These are phyloP conservation scores for Camptophora hylomeconis DNA, from an alignment of 2,329 filamentous ascomycete species.

Conservation along the genomic window DNA sequence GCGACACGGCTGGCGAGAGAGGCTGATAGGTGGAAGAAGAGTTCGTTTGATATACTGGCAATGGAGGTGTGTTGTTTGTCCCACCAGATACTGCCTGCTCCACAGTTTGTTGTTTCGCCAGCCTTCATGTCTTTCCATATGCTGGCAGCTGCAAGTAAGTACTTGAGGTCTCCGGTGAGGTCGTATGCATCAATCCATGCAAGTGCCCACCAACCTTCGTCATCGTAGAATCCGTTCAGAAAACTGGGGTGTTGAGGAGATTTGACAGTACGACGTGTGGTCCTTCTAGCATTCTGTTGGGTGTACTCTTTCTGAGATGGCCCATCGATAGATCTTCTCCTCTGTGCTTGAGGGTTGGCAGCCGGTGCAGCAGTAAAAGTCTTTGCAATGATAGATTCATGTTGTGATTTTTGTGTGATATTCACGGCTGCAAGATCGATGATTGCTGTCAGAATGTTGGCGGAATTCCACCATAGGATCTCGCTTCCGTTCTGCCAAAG, in stretches of 20 bases:
- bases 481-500: conserved; percentile 46
- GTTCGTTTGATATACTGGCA: conserved; percentile 45
- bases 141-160: conserved; percentile 33
- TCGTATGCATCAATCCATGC: conserved; percentile 45
- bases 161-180: conserved; percentile 30
- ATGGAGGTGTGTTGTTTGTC: conserved; percentile 31
- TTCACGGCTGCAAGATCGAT: conserved; percentile 38
- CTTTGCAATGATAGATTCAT: conserved; percentile 17
- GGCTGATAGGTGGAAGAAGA: conserved; percentile 41
- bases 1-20: conserved; percentile 38
- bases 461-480: conserved; percentile 74
- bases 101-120: conserved; percentile 30
- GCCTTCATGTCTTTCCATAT: conserved; percentile 37
- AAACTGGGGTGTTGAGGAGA: conserved; percentile 19
- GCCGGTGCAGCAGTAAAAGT: conserved; percentile 35
- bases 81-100: conserved; percentile 37
- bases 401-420: conserved; percentile 10
- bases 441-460: conserved; percentile 51
- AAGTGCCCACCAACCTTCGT: conserved; percentile 42
- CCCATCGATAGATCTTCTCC: background rate
- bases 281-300: background rate
- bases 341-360: conserved; percentile 5
- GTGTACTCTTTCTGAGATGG: background rate
- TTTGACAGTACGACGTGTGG: background rate
- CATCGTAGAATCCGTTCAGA: conserved; percentile 37